phyloP scores from a whole-genome alignment of 768 basidiomycete genomes.

The Mrakia hoshinonis region DNA sequence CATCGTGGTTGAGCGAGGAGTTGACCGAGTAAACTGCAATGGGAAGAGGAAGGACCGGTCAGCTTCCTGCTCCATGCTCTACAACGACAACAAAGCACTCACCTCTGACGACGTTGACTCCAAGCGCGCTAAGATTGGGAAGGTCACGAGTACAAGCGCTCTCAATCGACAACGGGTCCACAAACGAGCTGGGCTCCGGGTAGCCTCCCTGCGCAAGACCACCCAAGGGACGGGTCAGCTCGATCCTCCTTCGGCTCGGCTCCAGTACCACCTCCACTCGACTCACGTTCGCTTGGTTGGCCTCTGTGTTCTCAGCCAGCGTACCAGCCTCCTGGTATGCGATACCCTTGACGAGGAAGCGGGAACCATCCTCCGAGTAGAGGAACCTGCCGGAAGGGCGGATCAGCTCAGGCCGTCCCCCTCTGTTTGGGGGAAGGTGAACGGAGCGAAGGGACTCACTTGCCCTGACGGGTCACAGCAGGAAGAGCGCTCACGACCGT shows the following conservation, averaged over 20 bases:
- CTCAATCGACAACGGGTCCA: conserved; percentile 65
- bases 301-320: conserved; percentile 35
- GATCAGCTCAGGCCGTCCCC: neutral
- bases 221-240: neutral
- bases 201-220: conserved; percentile 34
- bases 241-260: neutral
- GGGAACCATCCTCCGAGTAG: conserved; percentile 60
- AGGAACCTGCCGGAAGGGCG: conserved; percentile 57
- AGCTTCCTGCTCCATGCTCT: no score
- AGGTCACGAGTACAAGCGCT: conserved; percentile 68
- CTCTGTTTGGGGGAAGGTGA: neutral
- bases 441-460: conserved; percentile 1
- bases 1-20: conserved; percentile 70
- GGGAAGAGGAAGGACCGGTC: conserved; percentile 42
- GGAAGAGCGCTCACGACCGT: conserved; percentile 7
- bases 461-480: conserved; percentile 15
- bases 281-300: conserved; percentile 35
- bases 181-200: conserved; percentile 57
- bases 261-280: no score
- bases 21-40: conserved; percentile 82
- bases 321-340: conserved; percentile 76
- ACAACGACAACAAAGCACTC: neutral
- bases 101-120: conserved; percentile 46
- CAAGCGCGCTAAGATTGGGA: conserved; percentile 63
- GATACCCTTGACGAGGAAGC: conserved; percentile 83